Base-by-base conservation (phyloP, 2,329 filamentous ascomycete species). In the Sporothrix pallida region DNA sequence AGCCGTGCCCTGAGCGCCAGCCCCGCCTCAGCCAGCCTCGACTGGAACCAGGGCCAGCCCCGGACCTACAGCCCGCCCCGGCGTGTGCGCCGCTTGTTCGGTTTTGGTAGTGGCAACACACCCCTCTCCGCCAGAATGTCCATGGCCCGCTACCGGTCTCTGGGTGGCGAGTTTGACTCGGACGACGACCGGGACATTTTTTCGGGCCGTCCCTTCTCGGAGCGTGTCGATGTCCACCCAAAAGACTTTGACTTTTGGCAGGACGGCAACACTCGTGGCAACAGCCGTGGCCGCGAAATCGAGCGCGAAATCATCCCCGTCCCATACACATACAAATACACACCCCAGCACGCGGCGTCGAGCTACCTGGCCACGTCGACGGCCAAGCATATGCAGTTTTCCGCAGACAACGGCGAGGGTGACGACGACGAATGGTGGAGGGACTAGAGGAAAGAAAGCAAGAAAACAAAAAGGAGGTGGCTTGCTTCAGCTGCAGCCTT, bases 311-410 rank as follows among this genome's bases (percentile, higher is more conserved):
- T 69, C 9, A 44, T 44, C 9, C 67, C n/a, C 9, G 31, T 69
- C 10, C 31, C 46, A 12, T 44, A 37, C 31, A 31, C 46, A 12
- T 44, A 37, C 31, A 37, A 46, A 12, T 44, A 82, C 75, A 76
- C 79, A 10, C 85, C 85, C 2, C 81, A 78, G n/a, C 81, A 86
- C 73, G 84, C 84, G 1, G 82, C 81, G 1, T 75, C 80, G 5
- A 82, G 83, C 4, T 84, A 84, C 76, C 77, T 86, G 69, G 81
- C 78, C 76, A 86, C 83, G 7, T 80, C 84, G 3, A 84, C 84
- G 5, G 78, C 84, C 15, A 78, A 78, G 58, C 77, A 78, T n/a
- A 84, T 84, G 74, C 50, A 65, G 15, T 58, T 56, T 52, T 56
- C 60, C 9, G 80, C 80, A 26, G 84, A 82, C 71, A 37, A 68